Conservation (phyloP, 2,329 filamentous ascomycete species). For the Phaeosphaeria sp. region DNA sequence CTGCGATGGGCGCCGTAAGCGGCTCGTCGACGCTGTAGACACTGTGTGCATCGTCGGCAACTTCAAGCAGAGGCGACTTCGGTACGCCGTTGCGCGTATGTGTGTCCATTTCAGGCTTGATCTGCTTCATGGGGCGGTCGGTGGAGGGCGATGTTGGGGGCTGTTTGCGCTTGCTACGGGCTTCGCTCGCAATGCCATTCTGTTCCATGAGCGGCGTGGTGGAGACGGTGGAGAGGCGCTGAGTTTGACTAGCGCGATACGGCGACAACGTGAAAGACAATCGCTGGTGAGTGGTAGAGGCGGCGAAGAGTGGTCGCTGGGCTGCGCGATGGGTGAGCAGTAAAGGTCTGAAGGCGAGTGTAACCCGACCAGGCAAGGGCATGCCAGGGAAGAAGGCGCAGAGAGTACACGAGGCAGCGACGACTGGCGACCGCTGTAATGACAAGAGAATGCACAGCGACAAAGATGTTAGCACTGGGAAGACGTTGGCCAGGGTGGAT, state of each 20-base stretch:
- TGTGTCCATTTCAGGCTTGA: conserved; percentile 56
- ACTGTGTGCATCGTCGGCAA: conserved; percentile 41
- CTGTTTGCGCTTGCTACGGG: conserved; percentile 61
- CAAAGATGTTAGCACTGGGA: neutral
- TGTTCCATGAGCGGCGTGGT: conserved; percentile 54
- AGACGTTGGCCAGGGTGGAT: neutral
- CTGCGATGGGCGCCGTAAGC: conserved; percentile 43
- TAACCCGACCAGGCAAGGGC: conserved; percentile 35
- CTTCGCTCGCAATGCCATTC: conserved; percentile 52
- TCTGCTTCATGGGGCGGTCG: conserved; percentile 63
- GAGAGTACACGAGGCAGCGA: conserved; percentile 3
- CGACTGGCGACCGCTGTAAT: conserved; percentile 8
- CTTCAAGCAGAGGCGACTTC: conserved; percentile 29
- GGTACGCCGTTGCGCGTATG: conserved; percentile 47
- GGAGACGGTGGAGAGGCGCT: conserved; percentile 3
- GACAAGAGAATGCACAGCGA: neutral
- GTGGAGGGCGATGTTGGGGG: conserved; percentile 54
- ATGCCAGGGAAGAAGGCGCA: conserved; percentile 24
- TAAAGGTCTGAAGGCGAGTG: conserved; percentile 31
- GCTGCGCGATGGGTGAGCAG: conserved; percentile 15
- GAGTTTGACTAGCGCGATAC: conserved; percentile 2
- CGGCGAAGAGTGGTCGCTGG: conserved; percentile 8
- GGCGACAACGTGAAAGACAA: conserved; percentile 13
- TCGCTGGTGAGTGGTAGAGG: conserved; percentile 9
- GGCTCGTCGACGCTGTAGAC: conserved; percentile 54